Percentiles rank a stretch among this genome's conserved stretches.
Conservation (phyloP, 2,329 filamentous ascomycete species). For the Colletotrichum liriopes region DNA sequence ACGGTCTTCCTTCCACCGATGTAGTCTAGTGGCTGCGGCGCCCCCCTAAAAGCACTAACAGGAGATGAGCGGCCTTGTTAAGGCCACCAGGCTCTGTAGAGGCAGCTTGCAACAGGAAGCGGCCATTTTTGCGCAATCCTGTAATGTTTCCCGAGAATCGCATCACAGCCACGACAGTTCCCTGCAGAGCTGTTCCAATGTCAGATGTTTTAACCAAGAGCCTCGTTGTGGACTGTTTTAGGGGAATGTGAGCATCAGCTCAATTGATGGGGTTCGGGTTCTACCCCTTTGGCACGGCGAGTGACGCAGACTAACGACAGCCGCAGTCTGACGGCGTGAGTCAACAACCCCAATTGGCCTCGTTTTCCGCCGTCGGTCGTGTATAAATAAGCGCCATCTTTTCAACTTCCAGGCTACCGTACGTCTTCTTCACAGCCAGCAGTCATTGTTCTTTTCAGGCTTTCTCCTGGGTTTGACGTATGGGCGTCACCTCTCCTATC, state of each 20-base stretch:
- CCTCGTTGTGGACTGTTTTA: too few relatives aligned
- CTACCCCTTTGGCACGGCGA: background rate
- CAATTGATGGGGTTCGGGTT: background rate
- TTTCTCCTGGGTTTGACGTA: background rate
- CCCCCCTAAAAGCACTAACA: background rate
- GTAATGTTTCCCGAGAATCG: background rate
- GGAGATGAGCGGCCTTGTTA: too few relatives aligned
- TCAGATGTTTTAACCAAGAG: background rate
- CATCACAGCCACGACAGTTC: background rate
- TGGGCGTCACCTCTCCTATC: background rate
- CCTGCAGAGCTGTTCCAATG: too few relatives aligned
- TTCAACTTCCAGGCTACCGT: background rate
- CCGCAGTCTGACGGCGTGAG: constrained; percentile 3
- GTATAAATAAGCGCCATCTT: background rate
- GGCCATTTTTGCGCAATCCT: background rate
- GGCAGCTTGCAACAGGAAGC: background rate
- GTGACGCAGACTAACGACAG: background rate
- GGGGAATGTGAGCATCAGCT: background rate
- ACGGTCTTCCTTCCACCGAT: background rate
- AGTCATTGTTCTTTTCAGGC: background rate
- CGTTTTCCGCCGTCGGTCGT: background rate
- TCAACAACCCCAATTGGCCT: constrained; percentile 18
- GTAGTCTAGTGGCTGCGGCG: background rate
- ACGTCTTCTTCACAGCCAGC: background rate
- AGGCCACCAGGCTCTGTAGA: background rate